Evolutionary conservation across 139 green algal genomes (phyloP).

Genomic region (Picochlorum sp.): DNA sequence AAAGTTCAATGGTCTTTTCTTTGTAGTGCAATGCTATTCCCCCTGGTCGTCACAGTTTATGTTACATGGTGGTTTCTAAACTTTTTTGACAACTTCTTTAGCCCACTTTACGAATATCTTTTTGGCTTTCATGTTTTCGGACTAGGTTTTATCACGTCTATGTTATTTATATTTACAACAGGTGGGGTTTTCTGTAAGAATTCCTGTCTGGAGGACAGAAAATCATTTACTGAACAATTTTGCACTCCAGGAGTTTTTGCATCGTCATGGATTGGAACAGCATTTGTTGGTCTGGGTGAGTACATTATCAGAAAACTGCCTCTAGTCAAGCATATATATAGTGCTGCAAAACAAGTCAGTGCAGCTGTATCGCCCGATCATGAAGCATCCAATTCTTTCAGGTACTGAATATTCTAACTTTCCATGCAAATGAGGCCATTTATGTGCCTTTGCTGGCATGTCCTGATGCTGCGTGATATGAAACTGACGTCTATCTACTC

Average conservation of each 20-base stretch:
- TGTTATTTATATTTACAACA: conserved; percentile 68
- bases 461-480: neutral
- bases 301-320: conserved; percentile 85
- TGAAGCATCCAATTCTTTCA: conserved; percentile 63
- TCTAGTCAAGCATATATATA: conserved; percentile 92
- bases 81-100: conserved; percentile 91
- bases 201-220: too few species aligned
- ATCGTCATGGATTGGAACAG: conserved; percentile 72
- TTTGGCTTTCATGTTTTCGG: conserved; percentile 88
- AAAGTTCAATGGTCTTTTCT: neutral
- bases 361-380: conserved; percentile 61
- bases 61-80: conserved; percentile 68
- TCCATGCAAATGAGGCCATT: neutral
- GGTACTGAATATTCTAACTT: neutral
- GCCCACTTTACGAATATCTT: conserved; percentile 64
- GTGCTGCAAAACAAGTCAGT: conserved; percentile 82
- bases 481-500: too few species aligned
- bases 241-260: conserved; percentile 28
- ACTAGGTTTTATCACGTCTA: conserved; percentile 56
- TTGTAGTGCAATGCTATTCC: conserved; percentile 76
- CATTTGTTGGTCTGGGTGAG: conserved; percentile 70
- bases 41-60: conserved; percentile 75
- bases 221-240: too few species aligned
- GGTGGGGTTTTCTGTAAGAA: too few species aligned
- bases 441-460: neutral